phyloP scores from a whole-genome alignment of 257 asterid genomes.

The Solanum chmielewskii region DNA sequence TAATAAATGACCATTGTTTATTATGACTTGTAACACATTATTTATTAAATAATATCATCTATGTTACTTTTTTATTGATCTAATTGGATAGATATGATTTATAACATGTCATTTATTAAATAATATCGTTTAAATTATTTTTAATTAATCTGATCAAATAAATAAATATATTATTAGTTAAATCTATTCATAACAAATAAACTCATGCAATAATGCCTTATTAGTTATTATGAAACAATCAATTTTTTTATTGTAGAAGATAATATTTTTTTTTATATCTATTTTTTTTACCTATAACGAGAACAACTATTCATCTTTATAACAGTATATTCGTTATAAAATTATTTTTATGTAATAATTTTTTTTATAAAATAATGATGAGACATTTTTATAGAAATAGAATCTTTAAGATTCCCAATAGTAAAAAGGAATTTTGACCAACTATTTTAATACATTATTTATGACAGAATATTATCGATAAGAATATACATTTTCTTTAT shows the following conservation, averaged over 20 bases:
- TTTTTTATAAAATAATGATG: background rate
- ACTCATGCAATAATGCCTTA: background rate
- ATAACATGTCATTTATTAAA: no score
- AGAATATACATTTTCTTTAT: background rate
- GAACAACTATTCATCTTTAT: background rate
- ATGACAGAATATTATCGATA: background rate
- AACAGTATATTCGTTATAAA: background rate
- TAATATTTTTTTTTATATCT: background rate
- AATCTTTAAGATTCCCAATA: background rate
- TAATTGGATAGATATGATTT: background rate
- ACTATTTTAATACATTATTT: background rate
- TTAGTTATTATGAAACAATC: background rate
- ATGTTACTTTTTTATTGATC: background rate
- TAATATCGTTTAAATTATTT: no score
- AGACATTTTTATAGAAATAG: background rate
- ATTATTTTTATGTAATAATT: background rate
- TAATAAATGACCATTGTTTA: background rate
- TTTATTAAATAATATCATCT: background rate
- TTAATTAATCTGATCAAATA: no score
- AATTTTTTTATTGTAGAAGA: background rate
- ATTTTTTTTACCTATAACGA: background rate
- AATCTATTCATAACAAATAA: background rate
- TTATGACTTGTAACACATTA: background rate
- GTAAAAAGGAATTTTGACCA: background rate
- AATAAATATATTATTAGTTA: background rate